phyloP scores from a whole-genome alignment of 108 stramenopile species.

The Nannochloropsis gaditana region DNA sequence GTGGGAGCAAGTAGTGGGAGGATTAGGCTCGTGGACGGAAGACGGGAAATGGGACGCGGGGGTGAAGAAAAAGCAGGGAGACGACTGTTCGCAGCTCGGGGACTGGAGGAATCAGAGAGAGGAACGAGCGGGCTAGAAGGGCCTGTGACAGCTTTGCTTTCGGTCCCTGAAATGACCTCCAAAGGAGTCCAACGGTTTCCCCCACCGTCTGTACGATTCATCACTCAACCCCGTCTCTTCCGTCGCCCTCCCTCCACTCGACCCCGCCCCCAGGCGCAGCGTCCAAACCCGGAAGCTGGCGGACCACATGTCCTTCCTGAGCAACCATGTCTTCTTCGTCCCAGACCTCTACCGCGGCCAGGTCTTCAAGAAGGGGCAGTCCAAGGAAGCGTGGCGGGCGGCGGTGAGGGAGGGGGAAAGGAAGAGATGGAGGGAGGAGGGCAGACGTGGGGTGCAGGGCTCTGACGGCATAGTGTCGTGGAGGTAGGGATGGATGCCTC shows the following conservation, averaged over 20 bases:
- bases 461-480: too few species aligned
- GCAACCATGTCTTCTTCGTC: not conserved
- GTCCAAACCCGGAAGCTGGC: not conserved
- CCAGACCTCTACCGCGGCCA: not conserved
- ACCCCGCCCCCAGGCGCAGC: not conserved
- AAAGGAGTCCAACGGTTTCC: not conserved
- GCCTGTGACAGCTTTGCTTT: too few species aligned
- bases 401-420: not conserved
- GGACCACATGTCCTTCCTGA: not conserved
- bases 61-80: too few species aligned
- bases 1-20: too few species aligned
- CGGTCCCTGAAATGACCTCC: not conserved
- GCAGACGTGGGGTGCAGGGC: not conserved
- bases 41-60: too few species aligned
- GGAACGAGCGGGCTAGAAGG: not conserved
- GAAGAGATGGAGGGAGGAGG: not conserved
- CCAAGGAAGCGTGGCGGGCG: not conserved
- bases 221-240: not conserved
- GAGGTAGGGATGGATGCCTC: too few species aligned
- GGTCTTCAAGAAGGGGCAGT: not conserved
- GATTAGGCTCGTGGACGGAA: too few species aligned
- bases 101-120: not conserved
- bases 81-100: too few species aligned
- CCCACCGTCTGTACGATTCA: not conserved
- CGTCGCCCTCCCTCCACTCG: not conserved